Evolutionary conservation across 2,329 filamentous ascomycete species (phyloP).

Genomic region (Cercospora nicotianae): DNA sequence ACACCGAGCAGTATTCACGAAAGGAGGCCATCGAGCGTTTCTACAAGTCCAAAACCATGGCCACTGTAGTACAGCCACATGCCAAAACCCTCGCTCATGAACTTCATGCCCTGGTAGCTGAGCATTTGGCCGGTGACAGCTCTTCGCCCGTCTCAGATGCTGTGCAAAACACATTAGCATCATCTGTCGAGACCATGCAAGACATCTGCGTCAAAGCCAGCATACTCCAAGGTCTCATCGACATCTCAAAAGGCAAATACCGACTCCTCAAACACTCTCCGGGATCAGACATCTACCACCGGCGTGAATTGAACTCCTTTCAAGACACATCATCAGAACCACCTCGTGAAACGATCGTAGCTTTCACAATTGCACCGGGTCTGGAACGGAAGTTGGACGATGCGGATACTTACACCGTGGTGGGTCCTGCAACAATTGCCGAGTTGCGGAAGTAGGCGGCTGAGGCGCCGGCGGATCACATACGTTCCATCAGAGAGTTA

Average conservation of each 20-base stretch:
- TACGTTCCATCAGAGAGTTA: background rate
- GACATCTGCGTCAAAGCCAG: background rate
- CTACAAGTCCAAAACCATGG: background rate
- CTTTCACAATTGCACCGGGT: background rate
- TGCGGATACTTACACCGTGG: background rate
- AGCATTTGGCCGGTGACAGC: background rate
- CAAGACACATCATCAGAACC: background rate
- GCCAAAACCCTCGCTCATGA: background rate
- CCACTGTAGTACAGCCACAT: background rate
- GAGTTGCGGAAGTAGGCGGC: background rate
- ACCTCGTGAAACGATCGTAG: background rate
- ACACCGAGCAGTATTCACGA: background rate
- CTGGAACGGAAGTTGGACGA: background rate
- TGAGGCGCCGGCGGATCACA: background rate
- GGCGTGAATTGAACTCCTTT: background rate
- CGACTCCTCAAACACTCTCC: background rate
- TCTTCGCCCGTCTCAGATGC: background rate
- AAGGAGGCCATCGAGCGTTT: background rate
- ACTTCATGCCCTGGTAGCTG: background rate
- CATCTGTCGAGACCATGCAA: background rate
- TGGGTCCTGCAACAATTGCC: background rate
- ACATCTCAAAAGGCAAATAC: background rate
- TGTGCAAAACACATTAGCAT: background rate
- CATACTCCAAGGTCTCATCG: background rate
- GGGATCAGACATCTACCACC: background rate